Percentiles rank a stretch among this genome's conserved stretches.
Conservation (phyloP, 106 monocot genomes). For the Chionographis japonica region DNA sequence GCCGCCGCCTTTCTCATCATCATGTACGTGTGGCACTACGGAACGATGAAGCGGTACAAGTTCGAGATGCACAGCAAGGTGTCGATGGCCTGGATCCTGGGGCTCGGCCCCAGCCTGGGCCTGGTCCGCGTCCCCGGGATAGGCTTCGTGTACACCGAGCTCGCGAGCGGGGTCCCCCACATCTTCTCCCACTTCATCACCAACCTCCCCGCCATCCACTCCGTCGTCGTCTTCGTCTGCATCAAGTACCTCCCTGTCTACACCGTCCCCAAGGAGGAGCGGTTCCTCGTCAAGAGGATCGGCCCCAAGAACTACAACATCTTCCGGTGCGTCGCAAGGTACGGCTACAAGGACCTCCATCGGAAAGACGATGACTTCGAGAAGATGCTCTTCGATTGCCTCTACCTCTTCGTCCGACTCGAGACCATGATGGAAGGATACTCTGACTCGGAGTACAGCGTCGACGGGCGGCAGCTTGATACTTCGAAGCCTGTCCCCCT, state of each 20-base stretch:
- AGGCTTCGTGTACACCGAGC: slow-evolving; percentile 57
- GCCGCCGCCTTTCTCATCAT: slow-evolving; percentile 41
- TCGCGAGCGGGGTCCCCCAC: slow-evolving; percentile 57
- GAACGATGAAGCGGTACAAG: slow-evolving; percentile 45
- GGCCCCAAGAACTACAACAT: slow-evolving; percentile 58
- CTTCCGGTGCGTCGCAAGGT: slow-evolving; percentile 58
- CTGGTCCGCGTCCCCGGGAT: slow-evolving; percentile 61
- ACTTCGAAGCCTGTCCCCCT: slow-evolving; percentile 11
- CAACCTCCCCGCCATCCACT: slow-evolving; percentile 65
- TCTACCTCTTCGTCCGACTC: slow-evolving; percentile 28
- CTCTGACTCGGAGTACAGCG: slow-evolving; percentile 41
- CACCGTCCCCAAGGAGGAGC: slow-evolving; percentile 38
- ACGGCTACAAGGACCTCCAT: slow-evolving; percentile 62
- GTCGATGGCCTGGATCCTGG: slow-evolving; percentile 57
- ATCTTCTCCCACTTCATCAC: slow-evolving; percentile 70
- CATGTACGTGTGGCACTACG: slow-evolving; percentile 67
- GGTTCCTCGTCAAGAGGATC: slow-evolving; percentile 55
- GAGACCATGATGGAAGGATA: slow-evolving; percentile 65
- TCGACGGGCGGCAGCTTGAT: slow-evolving; percentile 3
- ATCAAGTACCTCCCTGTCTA: slow-evolving; percentile 62
- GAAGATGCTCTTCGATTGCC: slow-evolving; percentile 50
- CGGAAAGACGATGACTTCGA: slow-evolving; percentile 56
- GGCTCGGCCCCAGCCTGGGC: slow-evolving; percentile 60
- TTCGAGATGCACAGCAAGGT: slow-evolving; percentile 64
- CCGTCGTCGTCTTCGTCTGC: slow-evolving; percentile 57